A percentile compares a stretch with the other conserved stretches of the same genome.
phyloP scores from a whole-genome alignment of 2,329 filamentous ascomycete genomes.

The Neofusicoccum sp. region DNA sequence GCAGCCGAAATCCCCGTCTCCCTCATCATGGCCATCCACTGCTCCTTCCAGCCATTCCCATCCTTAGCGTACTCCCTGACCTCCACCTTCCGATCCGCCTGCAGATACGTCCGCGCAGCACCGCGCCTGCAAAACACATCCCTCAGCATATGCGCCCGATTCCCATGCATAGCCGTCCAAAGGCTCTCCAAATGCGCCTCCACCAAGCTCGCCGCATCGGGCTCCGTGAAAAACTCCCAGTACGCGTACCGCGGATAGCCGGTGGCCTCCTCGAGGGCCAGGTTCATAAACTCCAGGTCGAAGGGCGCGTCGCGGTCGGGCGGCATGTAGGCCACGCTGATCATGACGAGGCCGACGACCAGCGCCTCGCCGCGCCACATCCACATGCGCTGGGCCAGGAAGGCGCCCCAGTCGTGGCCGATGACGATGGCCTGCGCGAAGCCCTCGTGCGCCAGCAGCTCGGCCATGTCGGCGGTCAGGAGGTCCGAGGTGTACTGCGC shows the following conservation, averaged over 20 bases:
- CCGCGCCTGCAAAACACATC: conserved; percentile 38
- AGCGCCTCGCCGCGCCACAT: conserved; percentile 40
- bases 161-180: conserved; percentile 37
- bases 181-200: conserved; percentile 39
- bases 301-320: conserved; percentile 34
- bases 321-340: conserved; percentile 45
- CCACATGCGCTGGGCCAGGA: conserved; percentile 42
- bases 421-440: conserved; percentile 36
- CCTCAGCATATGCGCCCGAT: conserved; percentile 32
- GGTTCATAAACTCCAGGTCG: conserved; percentile 38
- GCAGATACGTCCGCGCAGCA: conserved; percentile 34
- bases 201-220: conserved; percentile 41
- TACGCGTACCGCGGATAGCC: conserved; percentile 44
- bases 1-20: conserved; percentile 36
- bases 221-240: conserved; percentile 47
- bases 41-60: conserved; percentile 30
- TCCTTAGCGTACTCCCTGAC: conserved; percentile 35
- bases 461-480: conserved; percentile 19
- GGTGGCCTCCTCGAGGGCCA: conserved; percentile 31
- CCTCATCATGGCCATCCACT: conserved; percentile 36
- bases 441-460: conserved; percentile 26
- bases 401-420: conserved; percentile 53
- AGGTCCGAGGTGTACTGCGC: conserved; percentile 16
- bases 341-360: conserved; percentile 42
- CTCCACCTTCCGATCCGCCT: conserved; percentile 15